phyloP scores from a whole-genome alignment of 192 early-diverging fungal genomes.

The Coemansia sp. region DNA sequence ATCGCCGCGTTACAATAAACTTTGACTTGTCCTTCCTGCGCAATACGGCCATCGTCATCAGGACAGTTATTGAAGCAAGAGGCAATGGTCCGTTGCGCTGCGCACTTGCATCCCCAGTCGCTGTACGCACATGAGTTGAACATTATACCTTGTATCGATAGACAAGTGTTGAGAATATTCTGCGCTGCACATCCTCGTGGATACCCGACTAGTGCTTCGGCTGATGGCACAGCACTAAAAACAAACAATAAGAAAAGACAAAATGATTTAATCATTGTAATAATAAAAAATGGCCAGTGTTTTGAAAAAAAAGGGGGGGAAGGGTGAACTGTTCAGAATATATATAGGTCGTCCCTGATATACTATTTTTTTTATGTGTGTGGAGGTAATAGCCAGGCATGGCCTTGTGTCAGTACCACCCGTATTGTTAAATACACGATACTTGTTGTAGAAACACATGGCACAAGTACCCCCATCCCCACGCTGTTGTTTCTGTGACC shows the following conservation, averaged over 20 bases:
- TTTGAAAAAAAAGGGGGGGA: background rate
- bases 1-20: slow-evolving; percentile 45
- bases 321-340: background rate
- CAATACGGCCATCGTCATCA: slow-evolving; percentile 22
- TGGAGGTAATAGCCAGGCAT: too few species aligned
- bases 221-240: background rate
- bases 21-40: slow-evolving; percentile 41
- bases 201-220: background rate
- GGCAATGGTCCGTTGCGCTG: slow-evolving; percentile 41
- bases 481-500: too few species aligned
- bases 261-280: background rate
- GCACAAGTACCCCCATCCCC: background rate
- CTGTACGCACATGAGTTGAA: slow-evolving; percentile 43
- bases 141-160: slow-evolving; percentile 17
- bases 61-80: slow-evolving; percentile 54
- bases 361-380: background rate
- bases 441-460: background rate
- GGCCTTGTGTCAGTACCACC: background rate
- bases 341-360: too few species aligned
- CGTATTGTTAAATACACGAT: background rate
- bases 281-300: background rate
- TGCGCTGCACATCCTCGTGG: slow-evolving; percentile 36
- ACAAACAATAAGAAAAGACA: background rate
- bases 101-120: slow-evolving; percentile 57
- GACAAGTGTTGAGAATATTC: slow-evolving; percentile 40